phyloP scores from a whole-genome alignment of 306 rosid genomes.

The Cajanus cajan region DNA sequence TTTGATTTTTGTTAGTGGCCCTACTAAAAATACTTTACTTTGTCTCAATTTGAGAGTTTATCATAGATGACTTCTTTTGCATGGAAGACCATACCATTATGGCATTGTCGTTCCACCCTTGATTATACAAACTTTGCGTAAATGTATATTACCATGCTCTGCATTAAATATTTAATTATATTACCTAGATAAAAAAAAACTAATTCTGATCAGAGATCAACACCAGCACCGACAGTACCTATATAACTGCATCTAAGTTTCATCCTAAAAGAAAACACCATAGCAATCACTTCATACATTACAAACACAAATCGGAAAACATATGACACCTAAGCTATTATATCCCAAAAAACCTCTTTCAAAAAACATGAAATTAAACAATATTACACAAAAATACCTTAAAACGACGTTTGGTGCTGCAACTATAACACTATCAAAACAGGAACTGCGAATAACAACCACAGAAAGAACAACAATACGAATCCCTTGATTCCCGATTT shows the following conservation, averaged over 20 bases:
- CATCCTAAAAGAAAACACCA: background rate
- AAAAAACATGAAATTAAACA: background rate
- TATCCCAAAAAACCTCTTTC: background rate
- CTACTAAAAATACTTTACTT: background rate
- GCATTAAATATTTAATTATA: no score
- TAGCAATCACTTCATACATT: background rate
- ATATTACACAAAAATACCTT: conserved; percentile 34
- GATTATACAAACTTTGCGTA: background rate
- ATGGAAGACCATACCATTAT: background rate
- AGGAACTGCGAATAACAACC: conserved; percentile 16
- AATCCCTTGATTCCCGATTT: conserved; percentile 2
- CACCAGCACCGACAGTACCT: no score
- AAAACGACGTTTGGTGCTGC: background rate
- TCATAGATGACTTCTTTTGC: background rate
- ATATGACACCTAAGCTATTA: background rate
- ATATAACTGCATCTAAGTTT: no score
- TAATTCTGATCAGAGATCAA: no score
- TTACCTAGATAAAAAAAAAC: no score
- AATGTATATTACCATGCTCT: no score
- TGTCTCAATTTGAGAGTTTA: background rate
- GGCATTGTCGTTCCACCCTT: background rate
- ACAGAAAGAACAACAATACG: background rate
- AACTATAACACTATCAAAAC: background rate
- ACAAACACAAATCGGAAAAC: background rate
- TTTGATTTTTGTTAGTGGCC: background rate